Conservation (phyloP, 805 yeast species). For the Candida lessepsii region DNA sequence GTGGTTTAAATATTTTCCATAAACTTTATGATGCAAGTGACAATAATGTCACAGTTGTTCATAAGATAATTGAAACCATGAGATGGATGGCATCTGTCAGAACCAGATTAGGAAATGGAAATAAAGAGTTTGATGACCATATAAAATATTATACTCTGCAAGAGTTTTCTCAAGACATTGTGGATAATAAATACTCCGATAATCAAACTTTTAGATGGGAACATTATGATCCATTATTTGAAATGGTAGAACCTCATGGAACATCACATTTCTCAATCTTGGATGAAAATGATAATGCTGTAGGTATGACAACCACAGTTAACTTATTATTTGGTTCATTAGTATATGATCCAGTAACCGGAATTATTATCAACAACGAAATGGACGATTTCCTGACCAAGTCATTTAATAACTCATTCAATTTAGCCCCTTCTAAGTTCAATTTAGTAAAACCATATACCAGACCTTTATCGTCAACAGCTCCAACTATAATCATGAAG, state of each 20-base stretch:
- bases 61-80: conserved; percentile 78
- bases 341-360: conserved; percentile 79
- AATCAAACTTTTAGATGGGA: conserved; percentile 61
- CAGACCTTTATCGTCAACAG: conserved; percentile 81
- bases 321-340: conserved; percentile 80
- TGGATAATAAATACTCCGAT: conserved; percentile 52
- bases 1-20: conserved; percentile 70
- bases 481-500: conserved; percentile 65
- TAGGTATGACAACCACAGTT: conserved; percentile 84
- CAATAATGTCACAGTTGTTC: conserved; percentile 44
- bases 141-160: conserved; percentile 45
- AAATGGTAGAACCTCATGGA: conserved; percentile 79
- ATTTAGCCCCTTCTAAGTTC: conserved; percentile 74
- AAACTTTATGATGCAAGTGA: conserved; percentile 24
- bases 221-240: conserved; percentile 77
- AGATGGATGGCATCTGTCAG: conserved; percentile 91
- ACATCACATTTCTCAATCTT: conserved; percentile 84
- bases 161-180: conserved; percentile 56
- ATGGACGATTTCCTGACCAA: conserved; percentile 94
- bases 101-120: conserved; percentile 75
- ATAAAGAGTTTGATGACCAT: conserved; percentile 12
- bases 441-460: conserved; percentile 74
- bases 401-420: conserved; percentile 68
- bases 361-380: conserved; percentile 79
- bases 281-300: conserved; percentile 74